Evolutionary conservation across 805 yeast genomes (phyloP).

Genomic region (Komagataella kurtzmanii): DNA sequence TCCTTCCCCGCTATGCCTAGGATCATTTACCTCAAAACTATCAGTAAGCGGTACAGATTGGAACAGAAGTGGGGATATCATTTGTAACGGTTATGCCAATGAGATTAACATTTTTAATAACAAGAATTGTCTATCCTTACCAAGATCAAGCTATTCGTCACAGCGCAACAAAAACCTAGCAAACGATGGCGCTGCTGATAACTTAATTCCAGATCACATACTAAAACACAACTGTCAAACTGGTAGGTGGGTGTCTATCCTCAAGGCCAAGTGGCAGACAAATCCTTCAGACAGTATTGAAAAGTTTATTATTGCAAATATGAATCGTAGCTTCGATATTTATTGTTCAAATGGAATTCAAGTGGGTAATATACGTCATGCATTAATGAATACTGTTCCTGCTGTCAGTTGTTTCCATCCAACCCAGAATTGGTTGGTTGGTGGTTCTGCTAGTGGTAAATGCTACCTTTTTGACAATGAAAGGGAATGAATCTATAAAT

Average conservation of each 20-base stretch:
- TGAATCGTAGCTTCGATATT: constrained; percentile 80
- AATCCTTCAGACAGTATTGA: constrained; percentile 58
- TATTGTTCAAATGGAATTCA: constrained; percentile 68
- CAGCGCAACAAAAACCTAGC: constrained; percentile 7
- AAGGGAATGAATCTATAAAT: background rate
- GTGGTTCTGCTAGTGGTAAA: constrained; percentile 93
- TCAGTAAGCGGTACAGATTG: constrained; percentile 82
- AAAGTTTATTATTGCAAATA: constrained; percentile 85
- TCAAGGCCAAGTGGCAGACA: constrained; percentile 79
- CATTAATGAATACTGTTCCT: constrained; percentile 75
- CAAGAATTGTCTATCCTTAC: constrained; percentile 19
- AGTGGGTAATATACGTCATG: constrained; percentile 54
- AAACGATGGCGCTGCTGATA: constrained; percentile 17
- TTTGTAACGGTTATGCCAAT: constrained; percentile 91
- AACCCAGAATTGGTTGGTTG: constrained; percentile 77
- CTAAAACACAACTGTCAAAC: constrained; percentile 90
- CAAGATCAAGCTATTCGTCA: constrained; percentile 4
- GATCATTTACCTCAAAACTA: constrained; percentile 58
- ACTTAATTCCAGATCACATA: constrained; percentile 45
- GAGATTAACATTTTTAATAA: constrained; percentile 62
- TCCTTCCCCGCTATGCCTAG: constrained; percentile 37
- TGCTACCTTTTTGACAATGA: constrained; percentile 34
- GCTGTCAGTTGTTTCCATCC: constrained; percentile 83
- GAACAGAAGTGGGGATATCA: constrained; percentile 54
- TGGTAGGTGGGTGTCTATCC: constrained; percentile 91